Evolutionary conservation across 2,329 filamentous ascomycete species (phyloP), one percentile per base, ranked within the genome.

Genomic region (Aspergillus novoparasiticus): DNA sequence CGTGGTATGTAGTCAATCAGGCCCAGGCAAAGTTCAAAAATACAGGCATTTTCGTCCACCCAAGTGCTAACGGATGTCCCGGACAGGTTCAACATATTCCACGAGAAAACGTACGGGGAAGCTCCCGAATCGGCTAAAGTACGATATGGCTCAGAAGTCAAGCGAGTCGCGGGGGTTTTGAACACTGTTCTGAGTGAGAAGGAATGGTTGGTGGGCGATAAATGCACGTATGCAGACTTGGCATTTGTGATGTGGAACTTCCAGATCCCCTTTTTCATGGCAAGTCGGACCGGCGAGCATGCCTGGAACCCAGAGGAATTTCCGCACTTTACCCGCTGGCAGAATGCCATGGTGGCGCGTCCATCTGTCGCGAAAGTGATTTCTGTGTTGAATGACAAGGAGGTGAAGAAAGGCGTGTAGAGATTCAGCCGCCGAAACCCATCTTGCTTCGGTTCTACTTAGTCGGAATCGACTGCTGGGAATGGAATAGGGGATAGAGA

Each of bases 61-160:
- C 14, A 36, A 16, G 12, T 36, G 14, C 34, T 36, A 36, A 36
- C 12, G 34, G 34, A 36, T 14, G 34, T 14, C 34, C 34, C 34
- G 34, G 34, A 36, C 34, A 36, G 34, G 34, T 36, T 36, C 34
- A 36, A 36, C 16, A 36, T 36, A 14, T 36, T 36, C 34, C 34
- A 36, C 34, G 34, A 36, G 12, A 36, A 36, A 16, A 16, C 34
- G 34, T 36, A 36, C 6, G 34, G 34, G 34, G 34, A 36, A 36
- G 5, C 34, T 16, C 34, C 14, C 4, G 34, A 36, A 36, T 36
- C 34, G 12, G 34, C 34, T 36, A 36, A 4, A 71, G 73, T 19
- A 19, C 79, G 82, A 21, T 85, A 84, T 68, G 64, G 68, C 26
- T 76, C 76, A n/a, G 82, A 85, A 65, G 75, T 81, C 23, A 19